Evolutionary conservation across 2,329 filamentous ascomycete species (phyloP), one percentile per base, ranked within the genome.

Genomic region (Phialophora macrospora): DNA sequence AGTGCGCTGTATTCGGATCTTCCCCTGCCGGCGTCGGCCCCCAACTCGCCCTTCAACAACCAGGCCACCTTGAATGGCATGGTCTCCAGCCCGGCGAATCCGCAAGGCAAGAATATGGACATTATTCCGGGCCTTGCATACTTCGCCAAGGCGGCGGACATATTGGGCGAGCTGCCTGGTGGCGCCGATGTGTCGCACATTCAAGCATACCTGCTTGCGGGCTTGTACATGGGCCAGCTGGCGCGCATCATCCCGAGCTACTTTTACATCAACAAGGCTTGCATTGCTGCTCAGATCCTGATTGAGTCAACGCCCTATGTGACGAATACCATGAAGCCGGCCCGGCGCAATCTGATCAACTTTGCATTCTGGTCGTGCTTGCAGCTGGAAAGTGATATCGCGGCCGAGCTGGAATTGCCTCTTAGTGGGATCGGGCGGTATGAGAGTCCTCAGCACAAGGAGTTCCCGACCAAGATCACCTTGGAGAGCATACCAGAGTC

Each of bases 361-460:
- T 84, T 96, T 72, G 90, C 92, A 0, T 97, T 93, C 73, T 98
- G 94, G 94, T 95, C 93, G 7, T 96, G 92, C 75, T 81, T 97
- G 68, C 94, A 98, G 74, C 83, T 98, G 11, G 94, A 98, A 78
- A 97, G 93, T 77, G 94, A 98, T 76, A 92, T 98, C 54, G 84
- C 97, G 55, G 95, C 95, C 2, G 95, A 99, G 77, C 83, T 98
- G 65, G 85, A 86, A 65, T 79, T 89, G 14, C 86, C 86, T 4
- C 81, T 83, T 1, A 89, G 86, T 73, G 84, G 85, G 1, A 87
- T 89, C 32, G 84, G 84, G 9, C 79, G 80, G 34, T 80, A 84
- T 6, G 86, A 88, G 73, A 78, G 79, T 48, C 68, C 75, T n/a
- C 69, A 71, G 60, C 74, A 66, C 69, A 77, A 66, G 71, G 73